These are phyloP conservation scores for Talaromyces amestolkiae DNA, from an alignment of 2,329 filamentous ascomycete species.

Conservation along the genomic window DNA sequence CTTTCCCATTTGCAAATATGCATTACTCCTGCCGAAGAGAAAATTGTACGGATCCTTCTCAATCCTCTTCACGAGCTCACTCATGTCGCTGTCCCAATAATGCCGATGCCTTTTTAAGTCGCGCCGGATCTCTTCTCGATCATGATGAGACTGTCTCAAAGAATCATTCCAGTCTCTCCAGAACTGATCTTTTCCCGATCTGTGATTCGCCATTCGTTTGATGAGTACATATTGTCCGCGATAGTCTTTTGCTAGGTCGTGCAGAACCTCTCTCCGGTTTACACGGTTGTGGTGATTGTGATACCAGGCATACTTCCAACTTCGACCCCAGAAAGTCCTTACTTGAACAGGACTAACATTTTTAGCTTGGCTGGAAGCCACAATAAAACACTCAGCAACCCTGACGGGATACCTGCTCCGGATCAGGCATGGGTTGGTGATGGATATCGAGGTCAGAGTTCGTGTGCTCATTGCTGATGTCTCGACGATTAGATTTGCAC, in stretches of 20 bases:
- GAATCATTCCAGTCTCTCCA: conserved; percentile 5
- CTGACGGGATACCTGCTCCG: conserved; percentile 3
- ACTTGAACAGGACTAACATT: not conserved
- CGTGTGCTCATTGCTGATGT: conserved; percentile 8
- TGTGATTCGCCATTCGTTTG: conserved; percentile 2
- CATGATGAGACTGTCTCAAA: not conserved
- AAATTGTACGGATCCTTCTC: conserved; percentile 41
- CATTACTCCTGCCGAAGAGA: conserved; percentile 39
- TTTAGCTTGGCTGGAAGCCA: not conserved
- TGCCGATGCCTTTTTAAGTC: conserved; percentile 25
- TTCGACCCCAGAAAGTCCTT: conserved; percentile 10
- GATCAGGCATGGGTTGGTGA: not conserved
- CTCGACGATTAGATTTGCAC: not conserved
- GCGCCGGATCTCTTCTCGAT: conserved; percentile 15
- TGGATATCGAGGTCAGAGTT: not conserved
- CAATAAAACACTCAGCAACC: not conserved
- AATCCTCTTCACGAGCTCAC: conserved; percentile 35
- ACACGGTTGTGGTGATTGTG: not conserved
- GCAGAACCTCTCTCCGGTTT: not conserved
- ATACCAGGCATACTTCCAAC: conserved; percentile 9
- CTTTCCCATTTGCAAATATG: conserved; percentile 23
- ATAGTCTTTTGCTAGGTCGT: conserved; percentile 5
- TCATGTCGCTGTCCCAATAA: conserved; percentile 28
- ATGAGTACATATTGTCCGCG: conserved; percentile 4
- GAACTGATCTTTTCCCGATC: not conserved